A percentile compares a stretch with the other conserved stretches of the same genome.
Evolutionary conservation across 108 stramenopile genomes (phyloP).

Genomic region (Nitzschia putrida): DNA sequence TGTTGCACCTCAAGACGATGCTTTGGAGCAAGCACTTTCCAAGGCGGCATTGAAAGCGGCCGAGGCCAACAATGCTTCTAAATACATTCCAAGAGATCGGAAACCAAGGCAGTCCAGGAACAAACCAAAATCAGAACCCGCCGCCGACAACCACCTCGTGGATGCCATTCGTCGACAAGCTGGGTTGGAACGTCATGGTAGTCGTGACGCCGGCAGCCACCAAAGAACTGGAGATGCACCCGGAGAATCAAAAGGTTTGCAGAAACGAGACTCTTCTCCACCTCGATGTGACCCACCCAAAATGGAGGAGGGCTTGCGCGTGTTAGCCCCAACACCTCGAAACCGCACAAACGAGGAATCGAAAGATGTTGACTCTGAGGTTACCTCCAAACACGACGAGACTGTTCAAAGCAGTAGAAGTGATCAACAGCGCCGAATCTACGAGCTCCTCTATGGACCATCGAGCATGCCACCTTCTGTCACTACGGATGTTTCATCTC

Average conservation of each 20-base stretch:
- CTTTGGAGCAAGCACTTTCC: slow-evolving; percentile 10
- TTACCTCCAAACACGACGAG: background rate
- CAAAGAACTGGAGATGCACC: background rate
- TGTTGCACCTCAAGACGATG: slow-evolving; percentile 11
- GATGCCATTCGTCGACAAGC: slow-evolving; percentile 16
- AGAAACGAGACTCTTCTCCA: background rate
- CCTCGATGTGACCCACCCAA: slow-evolving; percentile 9
- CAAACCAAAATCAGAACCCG: too few species aligned
- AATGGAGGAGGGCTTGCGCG: slow-evolving; percentile 1
- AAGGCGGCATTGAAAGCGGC: slow-evolving; percentile 1
- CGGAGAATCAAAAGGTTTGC: background rate
- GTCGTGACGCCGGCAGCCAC: background rate
- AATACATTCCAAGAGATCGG: background rate
- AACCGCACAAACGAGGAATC: background rate
- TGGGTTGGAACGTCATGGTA: slow-evolving; percentile 7
- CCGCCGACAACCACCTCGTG: background rate
- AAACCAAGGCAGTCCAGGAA: background rate
- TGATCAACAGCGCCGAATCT: slow-evolving; percentile 12
- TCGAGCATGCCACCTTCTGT: background rate
- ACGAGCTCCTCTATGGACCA: slow-evolving; percentile 12
- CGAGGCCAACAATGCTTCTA: slow-evolving; percentile 1
- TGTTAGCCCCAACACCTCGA: slow-evolving; percentile 13
- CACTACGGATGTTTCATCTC: background rate
- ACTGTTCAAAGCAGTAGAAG: background rate
- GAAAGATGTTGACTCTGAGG: too few species aligned